Base-by-base conservation (phyloP, 192 early-diverging fungal species). In the Dissophora ornata region DNA sequence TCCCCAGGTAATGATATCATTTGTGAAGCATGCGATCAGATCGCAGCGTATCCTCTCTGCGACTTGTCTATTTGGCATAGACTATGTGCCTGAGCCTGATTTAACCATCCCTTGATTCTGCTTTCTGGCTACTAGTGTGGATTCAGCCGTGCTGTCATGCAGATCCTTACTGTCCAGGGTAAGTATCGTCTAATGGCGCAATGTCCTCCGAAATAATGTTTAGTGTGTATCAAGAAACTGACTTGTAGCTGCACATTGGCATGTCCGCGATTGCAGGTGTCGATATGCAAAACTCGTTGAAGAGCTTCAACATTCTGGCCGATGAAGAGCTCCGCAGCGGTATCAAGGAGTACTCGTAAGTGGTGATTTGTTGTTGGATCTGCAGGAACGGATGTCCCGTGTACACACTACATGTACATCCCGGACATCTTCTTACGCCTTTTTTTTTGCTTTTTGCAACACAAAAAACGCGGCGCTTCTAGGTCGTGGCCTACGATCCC, bases 401-500 rank as follows among this genome's bases (percentile, higher is more conserved):
- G n/a, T n/a, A n/a, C n/a, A n/a, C n/a, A n/a, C n/a, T n/a, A n/a
- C n/a, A n/a, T n/a, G n/a, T n/a, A n/a, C n/a, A n/a, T n/a, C n/a
- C n/a, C n/a, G n/a, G n/a, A n/a, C n/a, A n/a, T n/a, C n/a, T n/a
- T n/a, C n/a, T n/a, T n/a, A n/a, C n/a, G n/a, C n/a, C 1, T 10
- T 1, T 44, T 16, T 19, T 2, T 28, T 59, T 59, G 3, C 59
- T 79, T 42, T 59, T 61, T 33, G 25, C 24, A 4, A 32, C 26
- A 48, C 30, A 9, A 28, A 29, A 13, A 69, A 79, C 28, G 13
- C 36, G 7, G 36, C 36, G 36, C n/a, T n/a, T 45, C 12, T 85
- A 94, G 80, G 6, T 71, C 74, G 53, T 98, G 97, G 97, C 97
- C 95, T 12, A 98, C 97, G 33, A 92, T 94, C 74, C 97, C 97